Percentiles rank a stretch among this genome's conserved stretches.
Evolutionary conservation across 345 rosid genomes (phyloP).

Genomic region (Sonneratia alba): DNA sequence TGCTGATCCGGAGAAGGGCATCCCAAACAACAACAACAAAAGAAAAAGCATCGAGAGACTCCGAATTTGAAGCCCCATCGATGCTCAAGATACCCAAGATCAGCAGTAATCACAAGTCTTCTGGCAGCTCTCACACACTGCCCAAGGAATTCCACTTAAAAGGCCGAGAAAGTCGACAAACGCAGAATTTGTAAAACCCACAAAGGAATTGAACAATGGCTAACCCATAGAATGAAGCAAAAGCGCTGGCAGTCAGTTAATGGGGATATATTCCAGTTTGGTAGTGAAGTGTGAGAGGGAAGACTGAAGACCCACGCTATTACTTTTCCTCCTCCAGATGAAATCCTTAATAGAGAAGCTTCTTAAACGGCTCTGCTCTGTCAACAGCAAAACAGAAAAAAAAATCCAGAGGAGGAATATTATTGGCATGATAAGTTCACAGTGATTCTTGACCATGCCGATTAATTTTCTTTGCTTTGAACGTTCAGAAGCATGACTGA

Average conservation of each 20-base stretch:
- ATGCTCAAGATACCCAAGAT: conserved; percentile 16
- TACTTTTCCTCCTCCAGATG: background rate
- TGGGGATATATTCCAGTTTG: background rate
- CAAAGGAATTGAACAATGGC: background rate
- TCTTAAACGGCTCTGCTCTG: background rate
- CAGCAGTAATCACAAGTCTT: background rate
- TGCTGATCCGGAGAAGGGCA: conserved; percentile 30
- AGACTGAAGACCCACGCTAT: background rate
- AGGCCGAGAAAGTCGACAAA: background rate
- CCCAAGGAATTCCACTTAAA: background rate
- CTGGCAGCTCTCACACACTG: background rate
- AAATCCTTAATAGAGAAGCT: background rate
- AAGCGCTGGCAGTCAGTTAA: background rate
- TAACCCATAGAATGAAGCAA: background rate
- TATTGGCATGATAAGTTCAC: background rate
- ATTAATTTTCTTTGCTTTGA: background rate
- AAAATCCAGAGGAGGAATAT: background rate
- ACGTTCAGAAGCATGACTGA: background rate
- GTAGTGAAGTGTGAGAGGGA: background rate
- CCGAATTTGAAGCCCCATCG: conserved; percentile 58
- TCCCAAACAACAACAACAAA: conserved; percentile 14
- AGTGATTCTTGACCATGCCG: background rate
- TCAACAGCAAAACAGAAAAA: background rate
- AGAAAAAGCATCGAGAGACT: conserved; percentile 47
- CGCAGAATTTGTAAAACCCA: background rate